Evolutionary conservation across 2,329 filamentous ascomycete genomes (phyloP), one percentile per base, ranked within the genome.

Genomic region (Fusarium sp.): DNA sequence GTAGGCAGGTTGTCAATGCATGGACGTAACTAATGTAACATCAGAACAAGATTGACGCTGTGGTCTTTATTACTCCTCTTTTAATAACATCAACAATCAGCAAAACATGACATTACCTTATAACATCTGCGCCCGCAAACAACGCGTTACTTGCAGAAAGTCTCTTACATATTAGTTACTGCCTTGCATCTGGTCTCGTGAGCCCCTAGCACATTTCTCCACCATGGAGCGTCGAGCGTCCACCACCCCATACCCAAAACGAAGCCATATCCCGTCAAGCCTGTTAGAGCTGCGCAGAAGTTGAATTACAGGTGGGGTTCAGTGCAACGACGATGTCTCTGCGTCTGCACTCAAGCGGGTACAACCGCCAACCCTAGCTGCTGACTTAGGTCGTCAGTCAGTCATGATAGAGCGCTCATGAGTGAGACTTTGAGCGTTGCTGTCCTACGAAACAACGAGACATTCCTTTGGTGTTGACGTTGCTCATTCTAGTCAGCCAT

Each of bases 261-360:
- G 61, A 73, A 69, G 66, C 54, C 70, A 52, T 47, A 35, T 35
- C 45, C 51, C 54, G 61, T 63, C 45, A 64, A 47, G 45, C 66
- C 65, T 28, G 67, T 58, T 63, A 35, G 47, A 57, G 59, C 45
- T 70, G 67, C 51, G 45, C 47, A 62, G 49, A 62, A 67, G 36
- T 65, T 59, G 67, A 74, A 56, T 65, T 73, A 39, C 42, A 48
- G 62, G 72, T 75, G 72, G 72, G 60, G 72, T 60, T 66, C 56
- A 62, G 58, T 74, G 67, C 71, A 48, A 62, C 71, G 52, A 58
- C 56, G 48, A 42, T 57, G 59, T 67, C 62, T 51, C 63, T 63
- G 48, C 26, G 45, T 59, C 47, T 56, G 63, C 68, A 55, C 39
- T 54, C 45, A 57, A 69, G 69, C 54, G 70, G 64, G 55, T 72